Evolutionary conservation across 257 asterid species (phyloP), one percentile per base, ranked within the genome.

Genomic region (Haberlea rhodopensis): DNA sequence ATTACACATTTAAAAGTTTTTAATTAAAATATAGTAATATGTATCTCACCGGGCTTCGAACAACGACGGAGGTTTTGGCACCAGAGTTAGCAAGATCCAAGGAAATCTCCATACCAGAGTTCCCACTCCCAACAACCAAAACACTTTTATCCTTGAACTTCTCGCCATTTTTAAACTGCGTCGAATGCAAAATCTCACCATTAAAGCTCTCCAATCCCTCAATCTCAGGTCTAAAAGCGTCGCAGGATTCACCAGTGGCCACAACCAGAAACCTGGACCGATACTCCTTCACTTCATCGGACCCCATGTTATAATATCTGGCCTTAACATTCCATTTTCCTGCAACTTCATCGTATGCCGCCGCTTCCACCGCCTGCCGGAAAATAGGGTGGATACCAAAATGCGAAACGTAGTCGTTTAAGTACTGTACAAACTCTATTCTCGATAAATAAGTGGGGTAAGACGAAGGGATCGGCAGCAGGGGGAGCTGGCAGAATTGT

Each of bases 71-170:
- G 32, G 96, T 79, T 10, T 65, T 74, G 1, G 84, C 96, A 8
- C 95, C 96, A 21, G 6, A 26, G 34, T 77, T 68, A 0, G 94
- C 78, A 11, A 90, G 90, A 78, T 90, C 97, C 20, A 81, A 65
- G 1, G 95, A 95, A 51, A 90, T 84, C 22, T 90, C 97, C 94
- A 82, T 86, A 1, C 97, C 96, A 19, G 97, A 90, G 65, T 90
- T 90, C 15, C 97, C 97, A 53, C 94, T 75, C 23, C 97, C 97
- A 43, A 88, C 94, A 18, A 90, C 97, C 77, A 88, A 49, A 1
- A 84, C 94, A 3, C 21, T 73, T 16, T 81, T 78, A 0, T 76
- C 75, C 24, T 26, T 37, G 43, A 60, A 88, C 18, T 32, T 65
- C 8, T 75, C 60, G 1, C 87, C 97, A 15, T 84, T 86, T 40